Evolutionary conservation across 805 yeast species (phyloP).

Genomic region (Candida germanica): DNA sequence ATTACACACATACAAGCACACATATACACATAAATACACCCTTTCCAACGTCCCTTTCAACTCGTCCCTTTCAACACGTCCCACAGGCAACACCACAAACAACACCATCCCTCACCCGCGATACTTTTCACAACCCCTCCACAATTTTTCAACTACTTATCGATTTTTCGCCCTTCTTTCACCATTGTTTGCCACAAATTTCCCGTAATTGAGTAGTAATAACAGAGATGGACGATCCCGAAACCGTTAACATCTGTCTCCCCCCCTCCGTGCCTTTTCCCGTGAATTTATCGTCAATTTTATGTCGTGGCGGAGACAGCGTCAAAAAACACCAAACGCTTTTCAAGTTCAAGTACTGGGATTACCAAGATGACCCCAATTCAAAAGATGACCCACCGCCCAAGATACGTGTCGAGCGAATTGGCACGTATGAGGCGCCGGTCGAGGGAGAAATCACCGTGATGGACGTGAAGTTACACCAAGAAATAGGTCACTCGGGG

Average conservation of each 20-base stretch:
- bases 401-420: constrained; percentile 59
- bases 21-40: not conserved
- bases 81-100: too few relatives aligned
- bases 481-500: constrained; percentile 51
- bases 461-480: constrained; percentile 54
- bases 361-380: constrained; percentile 54
- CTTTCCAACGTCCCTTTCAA: too few relatives aligned
- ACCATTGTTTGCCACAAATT: too few relatives aligned
- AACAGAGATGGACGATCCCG: constrained; percentile 14
- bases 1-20: not conserved
- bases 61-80: too few relatives aligned
- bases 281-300: constrained; percentile 54
- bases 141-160: too few relatives aligned
- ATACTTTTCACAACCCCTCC: too few relatives aligned
- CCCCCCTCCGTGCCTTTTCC: constrained; percentile 71
- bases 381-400: constrained; percentile 40
- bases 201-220: too few relatives aligned
- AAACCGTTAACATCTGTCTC: constrained; percentile 47
- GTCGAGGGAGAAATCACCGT: constrained; percentile 63
- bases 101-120: too few relatives aligned
- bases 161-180: too few relatives aligned
- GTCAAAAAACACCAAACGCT: constrained; percentile 53
- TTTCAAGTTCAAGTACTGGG: constrained; percentile 65
- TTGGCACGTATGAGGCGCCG: constrained; percentile 81
- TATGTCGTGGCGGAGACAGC: constrained; percentile 41